Evolutionary conservation across 1,284 basidiomycete species (phyloP), one percentile per base, ranked within the genome.

Genomic region (Boletellus sp.): DNA sequence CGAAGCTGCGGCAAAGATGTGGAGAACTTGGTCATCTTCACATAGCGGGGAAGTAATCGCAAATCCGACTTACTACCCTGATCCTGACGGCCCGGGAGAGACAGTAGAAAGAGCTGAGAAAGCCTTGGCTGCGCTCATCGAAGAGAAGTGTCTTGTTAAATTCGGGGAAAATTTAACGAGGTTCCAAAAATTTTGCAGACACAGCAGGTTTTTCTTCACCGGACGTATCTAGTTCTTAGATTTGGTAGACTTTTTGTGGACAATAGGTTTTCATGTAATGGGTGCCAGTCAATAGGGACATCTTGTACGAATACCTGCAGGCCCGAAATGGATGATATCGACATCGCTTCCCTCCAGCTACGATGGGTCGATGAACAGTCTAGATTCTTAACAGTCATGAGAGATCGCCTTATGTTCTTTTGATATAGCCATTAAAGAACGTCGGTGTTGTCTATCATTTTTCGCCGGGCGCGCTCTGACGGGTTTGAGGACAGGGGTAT

Each of bases 1-100:
- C 10, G 61, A 54, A 32, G 51, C 51, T 22, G 62, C 64, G 22
- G 41, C 19, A 0, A 44, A 54, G 38, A 48, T 22, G 42, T 67
- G 64, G 62, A 47, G 30, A 33, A 8, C 44, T 12, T 38, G 63
- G 33, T 60, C 56, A 8, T 55, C 52, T 22, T 52, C 53, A 1
- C 49, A 46, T 22, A 16, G 16, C 12, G 50, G 50, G 11, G 46
- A 53, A 18, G 54, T 63, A 38, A 48, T 60, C 8, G 62, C 61
- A 38, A 47, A 18, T 33, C 63, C 63, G 8, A 64, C 59, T 12
- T 65, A 55, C 28, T 67, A 58, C 37, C 62, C 62, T n/a, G 40
- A 50, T 22, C 43, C 43, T 3, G 49, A 43, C 40, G 11, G 50
- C 24, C 22, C 53, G 21, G 53, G 32, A 36, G 65, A 60, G 40